These are phyloP conservation scores for Trypanosoma avium DNA, from an alignment of 208 protist species.

Conservation along the genomic window DNA sequence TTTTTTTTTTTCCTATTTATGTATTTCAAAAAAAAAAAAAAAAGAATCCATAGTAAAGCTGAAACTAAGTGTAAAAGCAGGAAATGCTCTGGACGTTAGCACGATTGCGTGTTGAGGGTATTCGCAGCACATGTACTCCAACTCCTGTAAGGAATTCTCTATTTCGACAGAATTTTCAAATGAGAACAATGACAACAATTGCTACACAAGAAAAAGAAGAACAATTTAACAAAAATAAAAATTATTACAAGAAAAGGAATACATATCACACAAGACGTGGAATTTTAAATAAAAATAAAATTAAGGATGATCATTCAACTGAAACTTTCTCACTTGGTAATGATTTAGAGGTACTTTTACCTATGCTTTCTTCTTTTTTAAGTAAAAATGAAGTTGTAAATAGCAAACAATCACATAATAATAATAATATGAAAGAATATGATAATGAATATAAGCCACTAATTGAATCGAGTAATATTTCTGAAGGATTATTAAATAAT, in stretches of 20 bases:
- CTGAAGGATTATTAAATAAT: too few relatives aligned
- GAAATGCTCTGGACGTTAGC: background rate
- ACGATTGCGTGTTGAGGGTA: background rate
- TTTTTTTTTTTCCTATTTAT: background rate
- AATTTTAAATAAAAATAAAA: background rate
- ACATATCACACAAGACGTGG: background rate
- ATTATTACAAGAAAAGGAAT: too few relatives aligned
- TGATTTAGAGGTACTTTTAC: slow-evolving; percentile 12
- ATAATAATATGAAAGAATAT: too few relatives aligned
- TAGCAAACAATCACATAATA: background rate
- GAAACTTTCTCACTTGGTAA: slow-evolving; percentile 22
- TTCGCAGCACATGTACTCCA: background rate
- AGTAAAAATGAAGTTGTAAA: background rate
- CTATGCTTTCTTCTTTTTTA: background rate
- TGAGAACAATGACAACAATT: background rate
- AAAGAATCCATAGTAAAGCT: too few relatives aligned
- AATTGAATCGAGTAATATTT: background rate
- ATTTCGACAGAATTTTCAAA: background rate
- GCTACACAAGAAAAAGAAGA: background rate
- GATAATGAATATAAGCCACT: background rate
- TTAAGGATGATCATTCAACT: background rate
- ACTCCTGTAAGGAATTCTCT: too few relatives aligned
- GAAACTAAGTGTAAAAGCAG: background rate
- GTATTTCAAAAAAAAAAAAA: background rate
- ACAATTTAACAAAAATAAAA: background rate